Conservation (phyloP, 805 yeast genomes). For the Saturnispora ahearnii region DNA sequence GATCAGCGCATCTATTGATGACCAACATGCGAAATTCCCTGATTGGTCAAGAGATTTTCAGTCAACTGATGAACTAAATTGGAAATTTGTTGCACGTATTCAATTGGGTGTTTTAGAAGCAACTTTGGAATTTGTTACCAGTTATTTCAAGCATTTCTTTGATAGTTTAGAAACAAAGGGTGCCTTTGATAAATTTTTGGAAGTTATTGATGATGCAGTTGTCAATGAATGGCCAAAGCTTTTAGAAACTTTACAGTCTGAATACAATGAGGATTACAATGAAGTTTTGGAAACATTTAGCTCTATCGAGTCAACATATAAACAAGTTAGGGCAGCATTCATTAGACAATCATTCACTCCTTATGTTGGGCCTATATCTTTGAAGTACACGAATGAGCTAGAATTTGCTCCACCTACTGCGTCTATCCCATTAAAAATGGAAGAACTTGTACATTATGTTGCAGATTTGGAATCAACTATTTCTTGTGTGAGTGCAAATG, state of each 20-base stretch:
- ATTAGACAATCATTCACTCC: constrained; percentile 68
- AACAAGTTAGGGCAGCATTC: constrained; percentile 57
- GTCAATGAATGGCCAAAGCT: constrained; percentile 40
- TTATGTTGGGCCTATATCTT: constrained; percentile 30
- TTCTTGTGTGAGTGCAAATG: constrained; percentile 44
- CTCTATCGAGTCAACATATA: constrained; percentile 38
- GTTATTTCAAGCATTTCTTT: constrained; percentile 67
- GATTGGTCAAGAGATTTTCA: constrained; percentile 44
- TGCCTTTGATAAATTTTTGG: constrained; percentile 54
- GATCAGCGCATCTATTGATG: constrained; percentile 24
- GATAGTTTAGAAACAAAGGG: constrained; percentile 55
- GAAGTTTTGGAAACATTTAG: constrained; percentile 20
- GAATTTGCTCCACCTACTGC: not conserved
- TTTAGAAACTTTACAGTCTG: constrained; percentile 19
- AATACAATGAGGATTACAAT: constrained; percentile 11
- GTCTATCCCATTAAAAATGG: constrained; percentile 15
- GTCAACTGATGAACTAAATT: constrained; percentile 40
- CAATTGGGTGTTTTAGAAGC: constrained; percentile 79
- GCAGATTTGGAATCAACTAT: constrained; percentile 56
- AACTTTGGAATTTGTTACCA: constrained; percentile 56
- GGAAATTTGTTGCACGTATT: constrained; percentile 62
- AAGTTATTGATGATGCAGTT: constrained; percentile 60
- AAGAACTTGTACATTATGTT: constrained; percentile 52
- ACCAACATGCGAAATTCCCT: constrained; percentile 28
- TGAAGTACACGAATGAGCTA: constrained; percentile 33